Conservation (phyloP, 768 basidiomycete genomes). For the Tephrocybe sp. region DNA sequence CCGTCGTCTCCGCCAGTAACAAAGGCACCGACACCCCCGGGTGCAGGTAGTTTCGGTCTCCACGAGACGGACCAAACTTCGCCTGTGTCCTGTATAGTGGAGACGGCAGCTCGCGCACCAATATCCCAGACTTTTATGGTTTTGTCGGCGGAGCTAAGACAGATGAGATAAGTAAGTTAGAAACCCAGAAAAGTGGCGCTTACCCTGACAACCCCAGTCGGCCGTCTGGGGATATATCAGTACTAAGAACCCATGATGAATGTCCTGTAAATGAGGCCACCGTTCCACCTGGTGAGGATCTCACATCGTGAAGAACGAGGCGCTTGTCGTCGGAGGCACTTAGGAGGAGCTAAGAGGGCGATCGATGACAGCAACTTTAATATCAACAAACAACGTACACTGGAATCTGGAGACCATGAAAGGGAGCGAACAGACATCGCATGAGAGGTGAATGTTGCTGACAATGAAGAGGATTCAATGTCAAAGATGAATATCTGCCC, state of each 20-base stretch:
- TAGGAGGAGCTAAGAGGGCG: constrained; percentile 63
- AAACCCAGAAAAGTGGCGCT: constrained; percentile 16
- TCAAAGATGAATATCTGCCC: constrained; percentile 92
- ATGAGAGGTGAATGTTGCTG: constrained; percentile 79
- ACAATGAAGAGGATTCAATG: constrained; percentile 62
- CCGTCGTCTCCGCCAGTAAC: constrained; percentile 80
- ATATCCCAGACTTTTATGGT: constrained; percentile 89
- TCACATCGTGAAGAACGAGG: constrained; percentile 87
- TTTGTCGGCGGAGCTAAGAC: constrained; percentile 75
- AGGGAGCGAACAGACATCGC: constrained; percentile 88
- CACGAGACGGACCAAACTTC: constrained; percentile 87
- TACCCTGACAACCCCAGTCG: constrained; percentile 82
- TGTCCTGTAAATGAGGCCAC: constrained; percentile 89
- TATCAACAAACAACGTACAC: constrained; percentile 53
- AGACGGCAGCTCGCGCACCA: constrained; percentile 68
- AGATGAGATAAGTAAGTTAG: neutral
- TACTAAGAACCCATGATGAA: constrained; percentile 86
- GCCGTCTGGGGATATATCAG: constrained; percentile 81
- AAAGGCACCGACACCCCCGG: constrained; percentile 62
- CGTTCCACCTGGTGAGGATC: constrained; percentile 72
- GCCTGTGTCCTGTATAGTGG: constrained; percentile 73
- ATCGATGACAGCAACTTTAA: too few relatives aligned
- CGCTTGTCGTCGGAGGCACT: constrained; percentile 94
- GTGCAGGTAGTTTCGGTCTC: constrained; percentile 61
- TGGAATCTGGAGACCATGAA: constrained; percentile 88